Percentiles rank a stretch among this genome's conserved stretches.
Evolutionary conservation across 345 rosid species (phyloP).

Genomic region (Bruguiera parviflora): DNA sequence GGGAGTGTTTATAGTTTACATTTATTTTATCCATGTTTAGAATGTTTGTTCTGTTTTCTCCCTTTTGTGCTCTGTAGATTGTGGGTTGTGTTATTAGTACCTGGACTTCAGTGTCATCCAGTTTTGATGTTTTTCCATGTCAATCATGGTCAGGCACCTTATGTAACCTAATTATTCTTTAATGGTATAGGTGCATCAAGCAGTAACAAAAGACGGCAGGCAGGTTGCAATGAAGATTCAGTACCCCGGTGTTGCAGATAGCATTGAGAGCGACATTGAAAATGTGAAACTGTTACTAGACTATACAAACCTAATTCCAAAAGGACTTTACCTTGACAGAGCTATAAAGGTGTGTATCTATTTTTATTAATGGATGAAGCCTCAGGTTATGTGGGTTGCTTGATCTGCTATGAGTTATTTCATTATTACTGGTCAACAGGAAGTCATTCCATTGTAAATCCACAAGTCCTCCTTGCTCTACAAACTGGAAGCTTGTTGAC

Average conservation of each 20-base stretch:
- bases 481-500: background rate
- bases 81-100: background rate
- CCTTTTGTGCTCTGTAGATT: background rate
- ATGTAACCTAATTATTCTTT: conserved; percentile 11
- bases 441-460: background rate
- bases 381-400: conserved; percentile 4
- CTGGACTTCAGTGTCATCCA: background rate
- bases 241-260: conserved; percentile 97
- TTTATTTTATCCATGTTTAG: background rate
- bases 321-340: conserved; percentile 87
- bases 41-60: background rate
- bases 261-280: conserved; percentile 93
- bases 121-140: background rate
- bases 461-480: background rate
- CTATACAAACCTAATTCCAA: conserved; percentile 84
- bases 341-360: conserved; percentile 61
- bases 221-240: conserved; percentile 94
- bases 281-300: conserved; percentile 78
- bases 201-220: conserved; percentile 68
- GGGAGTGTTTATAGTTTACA: background rate
- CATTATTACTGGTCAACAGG: background rate
- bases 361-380: background rate
- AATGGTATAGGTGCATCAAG: conserved; percentile 71
- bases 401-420: conserved; percentile 1
- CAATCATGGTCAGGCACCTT: background rate